Evolutionary conservation across 177 flowering plant genomes (phyloP).

Genomic region (Vitis hybrid): DNA sequence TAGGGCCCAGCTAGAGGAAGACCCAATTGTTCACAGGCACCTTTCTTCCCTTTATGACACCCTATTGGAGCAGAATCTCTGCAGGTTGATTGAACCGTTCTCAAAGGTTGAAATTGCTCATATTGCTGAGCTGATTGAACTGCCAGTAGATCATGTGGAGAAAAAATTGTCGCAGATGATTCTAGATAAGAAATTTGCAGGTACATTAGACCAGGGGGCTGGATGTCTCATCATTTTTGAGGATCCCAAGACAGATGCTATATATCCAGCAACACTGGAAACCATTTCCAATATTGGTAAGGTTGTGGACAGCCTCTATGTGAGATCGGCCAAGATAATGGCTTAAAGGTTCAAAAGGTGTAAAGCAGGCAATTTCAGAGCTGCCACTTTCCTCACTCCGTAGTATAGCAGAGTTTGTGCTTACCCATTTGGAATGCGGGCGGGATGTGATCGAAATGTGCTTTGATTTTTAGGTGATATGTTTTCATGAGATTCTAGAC

Average conservation of each 20-base stretch:
- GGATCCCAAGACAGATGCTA: constrained; percentile 73
- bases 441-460: no score
- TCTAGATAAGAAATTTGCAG: constrained; percentile 84
- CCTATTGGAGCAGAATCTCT: constrained; percentile 62
- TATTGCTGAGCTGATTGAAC: constrained; percentile 73
- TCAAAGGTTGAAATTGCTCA: constrained; percentile 82
- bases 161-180: constrained; percentile 88
- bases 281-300: constrained; percentile 80
- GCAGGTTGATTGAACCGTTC: constrained; percentile 84
- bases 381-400: no score
- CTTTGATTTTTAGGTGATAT: no score
- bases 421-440: no score
- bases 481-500: no score
- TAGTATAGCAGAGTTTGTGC: no score
- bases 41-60: constrained; percentile 85
- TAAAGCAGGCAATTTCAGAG: no score
- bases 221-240: constrained; percentile 84
- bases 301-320: constrained; percentile 84
- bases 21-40: constrained; percentile 88
- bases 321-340: constrained; percentile 84
- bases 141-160: constrained; percentile 75
- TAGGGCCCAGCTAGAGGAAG: constrained; percentile 78
- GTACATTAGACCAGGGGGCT: constrained; percentile 74
- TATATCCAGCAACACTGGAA: constrained; percentile 75
- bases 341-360: constrained; percentile 11